Evolutionary conservation across 306 rosid species (phyloP).

Genomic region (Carpinus viminea): DNA sequence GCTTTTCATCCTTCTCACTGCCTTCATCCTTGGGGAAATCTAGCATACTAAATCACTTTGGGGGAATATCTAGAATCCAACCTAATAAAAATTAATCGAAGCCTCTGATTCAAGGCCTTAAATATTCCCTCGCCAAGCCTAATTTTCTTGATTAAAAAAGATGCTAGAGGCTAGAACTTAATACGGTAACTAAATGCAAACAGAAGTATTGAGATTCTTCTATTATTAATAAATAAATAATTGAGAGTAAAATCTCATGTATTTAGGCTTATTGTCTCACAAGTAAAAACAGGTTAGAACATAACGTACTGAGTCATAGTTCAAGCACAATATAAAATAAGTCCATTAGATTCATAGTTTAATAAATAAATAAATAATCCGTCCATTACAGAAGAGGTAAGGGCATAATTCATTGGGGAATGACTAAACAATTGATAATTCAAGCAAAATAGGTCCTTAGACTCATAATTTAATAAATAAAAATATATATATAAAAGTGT

Average conservation of each 20-base stretch:
- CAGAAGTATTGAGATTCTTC: background rate
- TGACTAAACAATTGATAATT: too few relatives aligned
- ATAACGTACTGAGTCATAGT: background rate
- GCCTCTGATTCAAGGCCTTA: constrained; percentile 2
- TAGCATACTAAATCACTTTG: background rate
- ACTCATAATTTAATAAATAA: background rate
- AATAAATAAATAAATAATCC: too few relatives aligned
- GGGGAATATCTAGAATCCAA: background rate
- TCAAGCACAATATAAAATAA: background rate
- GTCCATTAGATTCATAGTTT: background rate
- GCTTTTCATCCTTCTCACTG: background rate
- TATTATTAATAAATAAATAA: background rate
- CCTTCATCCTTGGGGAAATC: background rate
- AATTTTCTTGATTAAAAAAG: background rate
- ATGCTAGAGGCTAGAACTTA: too few relatives aligned
- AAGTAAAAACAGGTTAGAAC: background rate
- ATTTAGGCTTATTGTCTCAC: background rate
- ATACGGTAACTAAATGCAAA: background rate
- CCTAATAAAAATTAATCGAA: background rate
- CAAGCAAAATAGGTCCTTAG: background rate
- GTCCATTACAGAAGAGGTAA: too few relatives aligned
- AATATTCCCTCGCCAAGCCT: background rate
- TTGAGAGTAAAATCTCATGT: background rate
- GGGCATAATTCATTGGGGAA: too few relatives aligned
- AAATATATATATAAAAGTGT: background rate